phyloP scores from a whole-genome alignment of 2,329 filamentous ascomycete genomes.

The Didymella pomorum region DNA sequence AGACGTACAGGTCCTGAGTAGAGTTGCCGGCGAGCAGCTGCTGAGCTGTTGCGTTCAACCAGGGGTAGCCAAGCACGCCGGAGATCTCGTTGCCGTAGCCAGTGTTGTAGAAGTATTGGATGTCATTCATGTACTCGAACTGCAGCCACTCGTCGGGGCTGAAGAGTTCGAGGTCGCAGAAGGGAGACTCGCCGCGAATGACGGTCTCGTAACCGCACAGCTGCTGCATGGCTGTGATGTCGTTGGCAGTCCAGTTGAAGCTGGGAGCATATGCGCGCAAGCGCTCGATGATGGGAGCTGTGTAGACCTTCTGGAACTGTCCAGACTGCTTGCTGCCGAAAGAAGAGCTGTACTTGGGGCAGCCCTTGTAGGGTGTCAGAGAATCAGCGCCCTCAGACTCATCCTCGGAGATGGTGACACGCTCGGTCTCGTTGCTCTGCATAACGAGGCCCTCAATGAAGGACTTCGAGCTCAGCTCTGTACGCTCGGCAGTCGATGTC shows the following conservation, averaged over 20 bases:
- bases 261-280: slow-evolving; percentile 61
- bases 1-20: slow-evolving; percentile 69
- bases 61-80: slow-evolving; percentile 69
- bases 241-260: slow-evolving; percentile 69
- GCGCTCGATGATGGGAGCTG: slow-evolving; percentile 66
- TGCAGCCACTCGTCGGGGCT: slow-evolving; percentile 69
- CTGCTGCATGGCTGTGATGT: slow-evolving; percentile 72
- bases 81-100: slow-evolving; percentile 69
- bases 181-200: slow-evolving; percentile 67
- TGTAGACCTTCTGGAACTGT: slow-evolving; percentile 63
- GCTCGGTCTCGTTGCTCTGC: slow-evolving; percentile 62
- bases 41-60: slow-evolving; percentile 68
- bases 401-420: slow-evolving; percentile 65
- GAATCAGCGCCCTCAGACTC: slow-evolving; percentile 66
- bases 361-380: slow-evolving; percentile 71
- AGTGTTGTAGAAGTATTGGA: slow-evolving; percentile 70
- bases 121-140: slow-evolving; percentile 71
- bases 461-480: slow-evolving; percentile 64
- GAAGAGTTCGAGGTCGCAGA: slow-evolving; percentile 68
- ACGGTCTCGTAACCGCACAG: slow-evolving; percentile 72
- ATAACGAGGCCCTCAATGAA: slow-evolving; percentile 66
- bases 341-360: slow-evolving; percentile 67
- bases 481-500: slow-evolving; percentile 70
- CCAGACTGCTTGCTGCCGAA: slow-evolving; percentile 64
- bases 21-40: slow-evolving; percentile 57